Evolutionary conservation across 192 early-diverging fungal genomes (phyloP).

Genomic region (Entophlyctis helioformis): DNA sequence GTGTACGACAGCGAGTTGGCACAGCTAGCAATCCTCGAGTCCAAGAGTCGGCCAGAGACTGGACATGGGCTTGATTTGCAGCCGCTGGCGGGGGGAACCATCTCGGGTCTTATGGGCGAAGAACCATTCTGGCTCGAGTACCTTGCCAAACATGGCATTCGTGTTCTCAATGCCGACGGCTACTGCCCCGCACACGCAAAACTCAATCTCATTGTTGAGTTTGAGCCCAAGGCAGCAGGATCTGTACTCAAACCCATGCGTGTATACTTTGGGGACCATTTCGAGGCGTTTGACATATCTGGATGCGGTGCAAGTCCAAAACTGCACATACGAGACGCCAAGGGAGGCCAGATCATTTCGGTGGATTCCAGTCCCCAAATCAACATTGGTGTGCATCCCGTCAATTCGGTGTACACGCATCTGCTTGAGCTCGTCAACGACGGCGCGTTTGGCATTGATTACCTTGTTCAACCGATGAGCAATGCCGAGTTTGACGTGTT

Average conservation of each 20-base stretch:
- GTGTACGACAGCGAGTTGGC: conserved; percentile 23
- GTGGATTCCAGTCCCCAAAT: conserved; percentile 1
- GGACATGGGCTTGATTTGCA: too few species aligned
- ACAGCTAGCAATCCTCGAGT: too few species aligned
- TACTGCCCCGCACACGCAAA: conserved; percentile 27
- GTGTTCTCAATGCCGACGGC: conserved; percentile 31
- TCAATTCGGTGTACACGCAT: conserved; percentile 25
- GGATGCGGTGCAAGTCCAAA: conserved; percentile 25
- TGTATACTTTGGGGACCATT: conserved; percentile 31
- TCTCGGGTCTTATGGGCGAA: too few species aligned
- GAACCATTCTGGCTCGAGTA: conserved; percentile 28
- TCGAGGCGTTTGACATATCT: conserved; percentile 35
- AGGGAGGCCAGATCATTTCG: too few species aligned
- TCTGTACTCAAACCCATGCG: conserved; percentile 19
- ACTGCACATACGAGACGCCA: conserved; percentile 14
- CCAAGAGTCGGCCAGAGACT: background rate
- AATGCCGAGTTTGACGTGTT: conserved; percentile 38
- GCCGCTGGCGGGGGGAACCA: too few species aligned
- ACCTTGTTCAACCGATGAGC: conserved; percentile 41
- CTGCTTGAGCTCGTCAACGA: conserved; percentile 36
- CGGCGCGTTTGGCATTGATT: conserved; percentile 45
- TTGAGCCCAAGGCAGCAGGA: conserved; percentile 22
- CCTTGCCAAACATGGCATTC: conserved; percentile 20
- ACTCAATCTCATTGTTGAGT: conserved; percentile 31
- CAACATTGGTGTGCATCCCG: conserved; percentile 44